A percentile compares a stretch with the other conserved stretches of the same genome.
These are phyloP conservation scores for Dimocarpus longan DNA, from an alignment of 345 rosid species.

Conservation along the genomic window DNA sequence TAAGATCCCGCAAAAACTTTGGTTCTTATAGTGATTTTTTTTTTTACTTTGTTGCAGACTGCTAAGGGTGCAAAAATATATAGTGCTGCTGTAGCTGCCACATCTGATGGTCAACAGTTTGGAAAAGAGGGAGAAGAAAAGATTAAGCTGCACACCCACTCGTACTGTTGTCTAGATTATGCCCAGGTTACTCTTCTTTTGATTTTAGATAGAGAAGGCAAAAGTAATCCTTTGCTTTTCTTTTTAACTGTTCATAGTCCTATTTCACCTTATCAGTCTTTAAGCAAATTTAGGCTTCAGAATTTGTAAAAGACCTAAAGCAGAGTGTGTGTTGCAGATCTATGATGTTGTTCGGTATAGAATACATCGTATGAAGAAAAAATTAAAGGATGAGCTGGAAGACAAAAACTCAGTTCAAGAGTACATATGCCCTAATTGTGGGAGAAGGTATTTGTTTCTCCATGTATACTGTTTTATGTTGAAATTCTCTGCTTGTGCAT, in stretches of 20 bases:
- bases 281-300: slow-evolving; percentile 13
- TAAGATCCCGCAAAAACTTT: background rate
- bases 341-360: slow-evolving; percentile 78
- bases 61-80: slow-evolving; percentile 81
- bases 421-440: slow-evolving; percentile 88
- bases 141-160: slow-evolving; percentile 81
- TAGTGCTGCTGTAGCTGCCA: slow-evolving; percentile 81
- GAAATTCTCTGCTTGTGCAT: background rate
- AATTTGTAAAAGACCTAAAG: slow-evolving; percentile 23
- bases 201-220: slow-evolving; percentile 1
- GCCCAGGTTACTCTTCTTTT: slow-evolving; percentile 51
- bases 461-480: background rate
- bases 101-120: slow-evolving; percentile 46
- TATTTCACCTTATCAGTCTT: slow-evolving; percentile 7
- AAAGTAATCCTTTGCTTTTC: background rate
- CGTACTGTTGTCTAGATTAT: slow-evolving; percentile 92
- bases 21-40: slow-evolving; percentile 14
- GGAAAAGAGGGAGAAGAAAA: slow-evolving; percentile 78
- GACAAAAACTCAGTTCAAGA: slow-evolving; percentile 88
- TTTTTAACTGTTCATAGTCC: background rate
- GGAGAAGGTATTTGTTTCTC: slow-evolving; percentile 54
- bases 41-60: slow-evolving; percentile 50
- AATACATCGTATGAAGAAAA: slow-evolving; percentile 75
- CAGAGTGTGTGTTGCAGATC: slow-evolving; percentile 51
- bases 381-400: slow-evolving; percentile 80